A percentile compares a stretch with the other conserved stretches of the same genome.
Conservation (phyloP, 805 yeast species). For the Zygotorulaspora florentina region DNA sequence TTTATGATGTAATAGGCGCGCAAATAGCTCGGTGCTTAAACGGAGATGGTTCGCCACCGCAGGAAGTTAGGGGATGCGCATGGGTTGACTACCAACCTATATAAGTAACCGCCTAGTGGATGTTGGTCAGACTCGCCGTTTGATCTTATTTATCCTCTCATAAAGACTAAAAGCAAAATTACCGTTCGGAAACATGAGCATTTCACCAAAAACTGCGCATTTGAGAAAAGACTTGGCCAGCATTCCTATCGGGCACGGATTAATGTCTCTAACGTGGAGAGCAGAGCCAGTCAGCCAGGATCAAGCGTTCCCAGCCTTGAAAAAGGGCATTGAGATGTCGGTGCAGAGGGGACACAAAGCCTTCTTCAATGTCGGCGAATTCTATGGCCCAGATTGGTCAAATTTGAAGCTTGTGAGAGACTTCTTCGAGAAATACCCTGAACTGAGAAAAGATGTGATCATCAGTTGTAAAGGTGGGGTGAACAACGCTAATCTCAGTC, state of each 20-base stretch:
- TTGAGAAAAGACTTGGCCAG: slow-evolving; percentile 18
- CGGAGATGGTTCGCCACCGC: too few relatives aligned
- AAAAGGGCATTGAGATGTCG: slow-evolving; percentile 44
- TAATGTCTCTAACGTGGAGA: slow-evolving; percentile 78
- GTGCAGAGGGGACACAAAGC: slow-evolving; percentile 35
- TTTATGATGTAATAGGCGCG: too few relatives aligned
- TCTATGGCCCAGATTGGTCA: slow-evolving; percentile 55
- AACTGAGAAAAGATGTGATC: slow-evolving; percentile 49
- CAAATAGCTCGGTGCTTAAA: too few relatives aligned
- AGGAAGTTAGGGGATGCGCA: too few relatives aligned
- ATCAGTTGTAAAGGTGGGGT: slow-evolving; percentile 68
- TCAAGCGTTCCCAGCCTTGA: slow-evolving; percentile 50
- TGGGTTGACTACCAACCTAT: too few relatives aligned
- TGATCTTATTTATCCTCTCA: too few relatives aligned
- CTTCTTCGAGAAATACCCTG: slow-evolving; percentile 57
- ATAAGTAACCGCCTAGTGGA: too few relatives aligned
- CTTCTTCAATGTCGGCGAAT: slow-evolving; percentile 71
- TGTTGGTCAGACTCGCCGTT: too few relatives aligned
- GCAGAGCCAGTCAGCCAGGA: slow-evolving; percentile 52
- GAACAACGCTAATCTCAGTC: slow-evolving; percentile 36
- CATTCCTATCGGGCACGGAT: slow-evolving; percentile 56
- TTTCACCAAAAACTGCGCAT: slow-evolving; percentile 18
- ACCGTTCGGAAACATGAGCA: slow-evolving; percentile 2
- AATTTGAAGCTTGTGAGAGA: slow-evolving; percentile 55
- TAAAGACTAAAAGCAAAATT: background rate